These are phyloP conservation scores for Nicotiana tabacum DNA, from an alignment of 257 asterid species.

Conservation along the genomic window DNA sequence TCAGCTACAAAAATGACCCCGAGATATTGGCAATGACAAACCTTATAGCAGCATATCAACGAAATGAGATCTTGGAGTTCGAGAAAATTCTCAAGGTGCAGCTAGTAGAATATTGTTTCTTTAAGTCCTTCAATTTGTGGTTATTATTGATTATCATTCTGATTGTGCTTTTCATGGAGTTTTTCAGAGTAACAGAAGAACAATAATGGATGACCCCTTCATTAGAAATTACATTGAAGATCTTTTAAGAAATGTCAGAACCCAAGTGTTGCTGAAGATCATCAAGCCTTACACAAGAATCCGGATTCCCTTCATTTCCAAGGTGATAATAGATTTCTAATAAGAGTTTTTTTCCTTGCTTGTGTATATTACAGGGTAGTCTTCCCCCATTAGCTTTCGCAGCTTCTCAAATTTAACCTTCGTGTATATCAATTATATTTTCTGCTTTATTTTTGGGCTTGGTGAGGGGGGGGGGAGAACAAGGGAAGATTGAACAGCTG, in stretches of 20 bases:
- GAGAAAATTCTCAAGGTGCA: constrained; percentile 92
- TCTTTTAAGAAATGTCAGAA: constrained; percentile 93
- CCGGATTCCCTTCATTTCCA: constrained; percentile 90
- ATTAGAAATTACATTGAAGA: constrained; percentile 96
- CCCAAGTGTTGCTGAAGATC: constrained; percentile 95
- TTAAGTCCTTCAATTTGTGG: neutral
- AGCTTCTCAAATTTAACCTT: neutral
- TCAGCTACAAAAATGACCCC: constrained; percentile 89
- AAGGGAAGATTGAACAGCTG: neutral
- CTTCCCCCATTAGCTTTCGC: neutral
- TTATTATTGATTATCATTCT: neutral
- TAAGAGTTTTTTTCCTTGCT: neutral
- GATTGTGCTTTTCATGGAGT: neutral
- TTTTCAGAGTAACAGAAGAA: constrained; percentile 88
- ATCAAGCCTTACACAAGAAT: constrained; percentile 97
- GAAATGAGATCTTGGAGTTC: constrained; percentile 93
- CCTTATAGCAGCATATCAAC: constrained; percentile 91
- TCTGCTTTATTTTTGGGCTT: neutral
- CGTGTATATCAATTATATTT: neutral
- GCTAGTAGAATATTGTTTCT: constrained; percentile 8
- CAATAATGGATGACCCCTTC: constrained; percentile 97
- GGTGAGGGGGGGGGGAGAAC: neutral
- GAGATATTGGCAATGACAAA: constrained; percentile 98
- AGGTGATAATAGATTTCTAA: constrained; percentile 35
- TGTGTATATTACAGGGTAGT: neutral